Evolutionary conservation across 441 rosid species (phyloP).

Genomic region (Lepidium campestre): DNA sequence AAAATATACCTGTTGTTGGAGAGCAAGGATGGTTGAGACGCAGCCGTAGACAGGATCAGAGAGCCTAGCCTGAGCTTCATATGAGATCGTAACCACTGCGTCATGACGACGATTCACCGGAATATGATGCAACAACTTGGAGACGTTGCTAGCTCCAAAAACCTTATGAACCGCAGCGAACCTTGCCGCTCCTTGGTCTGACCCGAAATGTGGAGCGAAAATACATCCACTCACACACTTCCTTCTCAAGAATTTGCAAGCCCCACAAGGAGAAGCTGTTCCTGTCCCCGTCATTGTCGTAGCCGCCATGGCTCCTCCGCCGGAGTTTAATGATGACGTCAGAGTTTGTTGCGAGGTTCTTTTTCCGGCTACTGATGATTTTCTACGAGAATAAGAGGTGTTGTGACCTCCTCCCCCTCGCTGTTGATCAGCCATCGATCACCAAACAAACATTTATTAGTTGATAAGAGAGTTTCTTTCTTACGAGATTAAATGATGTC

Average conservation of each 20-base stretch:
- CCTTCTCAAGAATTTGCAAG: slow-evolving; percentile 74
- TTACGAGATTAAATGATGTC: slow-evolving; percentile 12
- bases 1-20: too few species aligned
- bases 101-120: slow-evolving; percentile 77
- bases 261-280: slow-evolving; percentile 70
- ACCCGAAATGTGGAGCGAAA: slow-evolving; percentile 76
- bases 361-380: slow-evolving; percentile 34
- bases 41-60: slow-evolving; percentile 92
- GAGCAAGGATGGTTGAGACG: slow-evolving; percentile 77
- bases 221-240: slow-evolving; percentile 73
- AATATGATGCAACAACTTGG: slow-evolving; percentile 71
- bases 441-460: background rate
- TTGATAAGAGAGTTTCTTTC: slow-evolving; percentile 8
- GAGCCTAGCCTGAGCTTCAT: slow-evolving; percentile 92
- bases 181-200: slow-evolving; percentile 81
- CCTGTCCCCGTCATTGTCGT: slow-evolving; percentile 15
- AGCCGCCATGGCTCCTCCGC: slow-evolving; percentile 17
- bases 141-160: slow-evolving; percentile 88
- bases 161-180: slow-evolving; percentile 93
- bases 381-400: slow-evolving; percentile 39
- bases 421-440: slow-evolving; percentile 43
- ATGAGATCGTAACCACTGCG: slow-evolving; percentile 77
- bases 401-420: slow-evolving; percentile 34
- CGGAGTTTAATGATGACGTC: slow-evolving; percentile 11
- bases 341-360: slow-evolving; percentile 14